A percentile compares a stretch with the other conserved stretches of the same genome.
phyloP scores from a whole-genome alignment of 2,329 filamentous ascomycete species.

The Zasmidium cellare region DNA sequence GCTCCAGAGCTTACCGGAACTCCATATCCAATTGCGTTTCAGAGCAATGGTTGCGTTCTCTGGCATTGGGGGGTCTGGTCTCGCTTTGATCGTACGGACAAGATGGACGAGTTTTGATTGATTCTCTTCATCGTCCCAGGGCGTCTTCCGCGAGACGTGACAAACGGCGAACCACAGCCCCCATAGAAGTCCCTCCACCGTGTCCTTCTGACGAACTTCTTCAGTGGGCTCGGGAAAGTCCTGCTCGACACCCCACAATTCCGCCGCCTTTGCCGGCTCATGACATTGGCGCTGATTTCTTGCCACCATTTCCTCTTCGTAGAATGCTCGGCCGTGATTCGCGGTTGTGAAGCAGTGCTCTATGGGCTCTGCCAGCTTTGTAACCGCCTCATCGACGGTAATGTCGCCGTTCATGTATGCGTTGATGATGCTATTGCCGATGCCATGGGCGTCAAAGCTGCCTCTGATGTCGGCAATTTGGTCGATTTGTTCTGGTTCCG shows the following conservation, averaged over 20 bases:
- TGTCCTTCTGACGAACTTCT: background rate
- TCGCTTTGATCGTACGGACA: constrained; percentile 25
- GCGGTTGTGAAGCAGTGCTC: constrained; percentile 25
- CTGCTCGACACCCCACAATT: constrained; percentile 7
- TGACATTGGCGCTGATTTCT: background rate
- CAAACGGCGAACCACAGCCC: constrained; percentile 1
- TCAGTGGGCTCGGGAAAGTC: background rate
- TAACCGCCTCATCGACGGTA: background rate
- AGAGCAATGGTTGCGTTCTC: constrained; percentile 5
- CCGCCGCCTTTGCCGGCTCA: background rate
- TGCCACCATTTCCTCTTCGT: constrained; percentile 5
- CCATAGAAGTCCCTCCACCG: background rate
- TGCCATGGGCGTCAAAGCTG: constrained; percentile 30
- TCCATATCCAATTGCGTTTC: background rate
- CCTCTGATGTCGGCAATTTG: constrained; percentile 32
- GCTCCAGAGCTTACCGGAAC: background rate
- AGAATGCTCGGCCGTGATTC: constrained; percentile 5
- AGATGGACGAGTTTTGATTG: constrained; percentile 5
- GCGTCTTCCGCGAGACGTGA: background rate
- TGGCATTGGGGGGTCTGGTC: constrained; percentile 21
- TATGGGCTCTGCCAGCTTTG: constrained; percentile 29
- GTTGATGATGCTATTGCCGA: background rate
- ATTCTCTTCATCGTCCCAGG: background rate
- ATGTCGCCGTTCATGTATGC: background rate
- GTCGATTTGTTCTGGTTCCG: constrained; percentile 31